Evolutionary conservation across 345 rosid species (phyloP).

Genomic region (Eucalyptus shirleyi): DNA sequence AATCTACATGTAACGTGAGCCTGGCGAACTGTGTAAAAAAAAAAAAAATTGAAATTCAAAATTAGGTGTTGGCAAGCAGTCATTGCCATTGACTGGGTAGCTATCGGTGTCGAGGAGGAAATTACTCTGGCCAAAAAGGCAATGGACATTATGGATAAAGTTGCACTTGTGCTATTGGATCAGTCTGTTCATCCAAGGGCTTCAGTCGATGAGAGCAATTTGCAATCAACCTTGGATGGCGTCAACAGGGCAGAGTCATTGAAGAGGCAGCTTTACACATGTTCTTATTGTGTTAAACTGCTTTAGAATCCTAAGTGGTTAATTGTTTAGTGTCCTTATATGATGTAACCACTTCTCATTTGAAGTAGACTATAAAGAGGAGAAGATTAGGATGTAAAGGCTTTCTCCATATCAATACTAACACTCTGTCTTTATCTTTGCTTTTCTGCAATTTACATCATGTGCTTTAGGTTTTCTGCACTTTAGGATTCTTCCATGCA

Average conservation of each 20-base stretch:
- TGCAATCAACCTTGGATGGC: background rate
- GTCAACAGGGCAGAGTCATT: background rate
- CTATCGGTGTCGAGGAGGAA: background rate
- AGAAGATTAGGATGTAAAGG: background rate
- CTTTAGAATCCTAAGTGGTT: background rate
- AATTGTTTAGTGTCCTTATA: background rate
- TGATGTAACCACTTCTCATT: background rate
- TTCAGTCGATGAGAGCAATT: background rate
- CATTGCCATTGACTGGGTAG: background rate
- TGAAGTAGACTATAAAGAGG: background rate
- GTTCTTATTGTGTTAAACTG: background rate
- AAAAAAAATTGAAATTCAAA: background rate
- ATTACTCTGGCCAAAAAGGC: background rate
- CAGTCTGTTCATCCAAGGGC: background rate
- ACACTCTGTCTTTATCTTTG: background rate
- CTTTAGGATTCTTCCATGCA: background rate
- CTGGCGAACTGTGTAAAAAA: background rate
- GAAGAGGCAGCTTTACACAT: background rate
- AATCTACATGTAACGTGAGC: background rate
- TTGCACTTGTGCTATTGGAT: background rate
- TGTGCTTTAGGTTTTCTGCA: background rate
- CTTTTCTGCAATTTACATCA: background rate
- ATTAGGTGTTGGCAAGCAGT: background rate
- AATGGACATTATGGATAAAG: background rate
- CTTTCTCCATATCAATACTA: background rate